Evolutionary conservation across 305 asterid genomes (phyloP).

Genomic region (Caryopteris hybrid): DNA sequence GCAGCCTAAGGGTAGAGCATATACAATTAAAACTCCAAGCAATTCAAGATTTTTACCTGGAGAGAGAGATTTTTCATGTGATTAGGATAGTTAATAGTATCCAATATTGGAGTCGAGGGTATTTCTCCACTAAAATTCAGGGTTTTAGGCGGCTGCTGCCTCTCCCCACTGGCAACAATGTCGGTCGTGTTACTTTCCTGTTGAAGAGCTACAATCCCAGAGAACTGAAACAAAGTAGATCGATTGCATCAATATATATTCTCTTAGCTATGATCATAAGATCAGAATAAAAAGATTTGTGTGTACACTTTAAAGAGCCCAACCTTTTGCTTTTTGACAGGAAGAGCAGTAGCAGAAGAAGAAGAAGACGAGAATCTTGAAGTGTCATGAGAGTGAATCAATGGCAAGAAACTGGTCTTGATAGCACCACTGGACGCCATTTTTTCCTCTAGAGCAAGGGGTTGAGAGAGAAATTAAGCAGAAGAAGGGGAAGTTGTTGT

Average conservation of each 20-base stretch:
- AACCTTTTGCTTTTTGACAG: constrained; percentile 18
- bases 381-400: neutral
- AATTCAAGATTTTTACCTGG: constrained; percentile 23
- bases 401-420: neutral
- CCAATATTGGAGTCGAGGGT: constrained; percentile 53
- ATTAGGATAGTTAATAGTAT: constrained; percentile 52
- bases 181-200: constrained; percentile 12
- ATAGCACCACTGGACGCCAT: constrained; percentile 17
- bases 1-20: too few species aligned
- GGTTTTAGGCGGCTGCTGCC: neutral
- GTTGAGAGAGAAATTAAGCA: too few species aligned
- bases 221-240: constrained; percentile 30
- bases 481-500: too few species aligned
- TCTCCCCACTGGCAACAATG: neutral
- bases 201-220: constrained; percentile 20
- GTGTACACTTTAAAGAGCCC: too few species aligned
- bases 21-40: too few species aligned
- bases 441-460: neutral
- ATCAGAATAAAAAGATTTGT: neutral
- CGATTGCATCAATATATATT: too few species aligned
- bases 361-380: neutral
- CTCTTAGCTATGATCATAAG: neutral
- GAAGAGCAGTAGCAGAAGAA: neutral
- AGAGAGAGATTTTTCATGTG: constrained; percentile 64
- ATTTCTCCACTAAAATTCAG: constrained; percentile 38